phyloP scores from a whole-genome alignment of 805 yeast genomes.

The Spathaspora hagerdaliae region DNA sequence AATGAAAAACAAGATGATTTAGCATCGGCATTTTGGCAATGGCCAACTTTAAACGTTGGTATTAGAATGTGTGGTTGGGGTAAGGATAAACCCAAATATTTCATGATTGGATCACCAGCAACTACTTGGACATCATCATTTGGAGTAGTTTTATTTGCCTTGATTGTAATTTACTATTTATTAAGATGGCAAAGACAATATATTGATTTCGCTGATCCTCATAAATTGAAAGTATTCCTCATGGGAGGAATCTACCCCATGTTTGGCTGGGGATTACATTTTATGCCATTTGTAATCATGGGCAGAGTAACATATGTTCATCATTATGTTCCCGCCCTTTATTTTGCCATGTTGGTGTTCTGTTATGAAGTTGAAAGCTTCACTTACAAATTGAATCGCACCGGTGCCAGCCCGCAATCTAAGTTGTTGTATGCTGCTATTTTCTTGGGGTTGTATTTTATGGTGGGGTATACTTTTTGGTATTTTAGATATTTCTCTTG shows the following conservation, averaged over 20 bases:
- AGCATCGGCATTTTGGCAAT: slow-evolving; percentile 78
- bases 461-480: slow-evolving; percentile 39
- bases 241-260: slow-evolving; percentile 83
- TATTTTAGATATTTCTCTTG: slow-evolving; percentile 37
- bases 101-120: slow-evolving; percentile 67
- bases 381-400: slow-evolving; percentile 23
- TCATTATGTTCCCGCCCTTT: slow-evolving; percentile 92
- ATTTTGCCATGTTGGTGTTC: slow-evolving; percentile 82
- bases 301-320: slow-evolving; percentile 96
- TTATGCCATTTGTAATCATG: slow-evolving; percentile 85
- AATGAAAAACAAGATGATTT: slow-evolving; percentile 64
- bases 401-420: slow-evolving; percentile 8
- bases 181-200: slow-evolving; percentile 71
- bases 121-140: slow-evolving; percentile 65
- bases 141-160: slow-evolving; percentile 52
- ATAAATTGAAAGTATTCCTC: slow-evolving; percentile 48
- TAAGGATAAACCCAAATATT: slow-evolving; percentile 50
- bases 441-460: slow-evolving; percentile 24
- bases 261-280: slow-evolving; percentile 88
- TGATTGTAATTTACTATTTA: slow-evolving; percentile 37
- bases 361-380: slow-evolving; percentile 55
- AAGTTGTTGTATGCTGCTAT: slow-evolving; percentile 19
- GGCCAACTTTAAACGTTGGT: slow-evolving; percentile 70
- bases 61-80: slow-evolving; percentile 79
- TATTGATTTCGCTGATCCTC: slow-evolving; percentile 46